Percentiles rank a stretch among this genome's conserved stretches.
These are phyloP conservation scores for Cystobasidium onofrii DNA, from an alignment of 768 basidiomycete genomes.

Conservation along the genomic window DNA sequence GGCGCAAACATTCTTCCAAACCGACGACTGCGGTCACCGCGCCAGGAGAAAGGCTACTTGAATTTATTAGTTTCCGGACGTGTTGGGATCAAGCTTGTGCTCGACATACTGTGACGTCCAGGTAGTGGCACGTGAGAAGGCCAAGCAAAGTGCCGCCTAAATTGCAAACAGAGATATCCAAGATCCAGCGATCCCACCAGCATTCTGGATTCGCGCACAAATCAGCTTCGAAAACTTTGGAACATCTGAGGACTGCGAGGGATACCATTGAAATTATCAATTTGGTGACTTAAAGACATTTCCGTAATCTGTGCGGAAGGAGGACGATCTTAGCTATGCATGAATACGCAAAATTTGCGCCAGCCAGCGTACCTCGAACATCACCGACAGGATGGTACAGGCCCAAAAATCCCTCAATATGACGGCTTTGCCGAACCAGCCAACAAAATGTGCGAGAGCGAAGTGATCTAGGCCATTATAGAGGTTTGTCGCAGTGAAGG, in stretches of 20 bases:
- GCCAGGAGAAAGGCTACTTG: slow-evolving; percentile 28
- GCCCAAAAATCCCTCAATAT: slow-evolving; percentile 88
- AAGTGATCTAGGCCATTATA: slow-evolving; percentile 78
- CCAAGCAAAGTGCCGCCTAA: slow-evolving; percentile 10
- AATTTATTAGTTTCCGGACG: neutral
- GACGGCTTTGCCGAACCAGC: slow-evolving; percentile 87
- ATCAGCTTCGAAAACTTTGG: no score
- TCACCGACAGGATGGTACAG: slow-evolving; percentile 60
- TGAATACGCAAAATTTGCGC: neutral
- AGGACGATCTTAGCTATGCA: neutral
- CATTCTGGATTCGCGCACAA: neutral
- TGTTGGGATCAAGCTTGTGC: neutral
- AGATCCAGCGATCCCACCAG: slow-evolving; percentile 24
- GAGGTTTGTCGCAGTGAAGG: slow-evolving; percentile 53
- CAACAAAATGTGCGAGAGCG: slow-evolving; percentile 71
- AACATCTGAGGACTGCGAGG: no score
- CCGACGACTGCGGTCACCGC: slow-evolving; percentile 8
- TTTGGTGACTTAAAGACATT: slow-evolving; percentile 19
- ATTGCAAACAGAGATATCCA: slow-evolving; percentile 27
- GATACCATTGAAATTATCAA: slow-evolving; percentile 8
- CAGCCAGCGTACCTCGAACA: slow-evolving; percentile 14
- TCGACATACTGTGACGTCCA: slow-evolving; percentile 19
- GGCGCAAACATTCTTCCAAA: slow-evolving; percentile 11
- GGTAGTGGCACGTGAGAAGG: slow-evolving; percentile 13
- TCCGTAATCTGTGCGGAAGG: neutral